Conservation (phyloP, 164 flowering plant species). For the Akebia trifoliata region DNA sequence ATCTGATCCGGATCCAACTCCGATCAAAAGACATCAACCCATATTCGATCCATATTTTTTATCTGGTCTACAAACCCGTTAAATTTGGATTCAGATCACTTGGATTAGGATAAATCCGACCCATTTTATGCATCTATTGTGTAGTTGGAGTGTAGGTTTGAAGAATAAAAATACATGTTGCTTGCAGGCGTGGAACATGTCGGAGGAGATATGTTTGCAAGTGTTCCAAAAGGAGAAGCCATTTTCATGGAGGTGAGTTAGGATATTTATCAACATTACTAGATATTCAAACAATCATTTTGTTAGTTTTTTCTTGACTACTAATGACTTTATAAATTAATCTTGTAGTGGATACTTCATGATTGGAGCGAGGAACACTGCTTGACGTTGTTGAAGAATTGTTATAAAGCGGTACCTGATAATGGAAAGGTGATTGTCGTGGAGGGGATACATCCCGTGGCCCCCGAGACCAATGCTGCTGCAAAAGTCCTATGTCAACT, state of each 20-base stretch:
- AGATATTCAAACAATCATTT: too few species aligned
- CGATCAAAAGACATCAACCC: too few species aligned
- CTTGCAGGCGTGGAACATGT: constrained; percentile 23
- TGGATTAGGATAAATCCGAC: too few species aligned
- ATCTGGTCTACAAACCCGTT: too few species aligned
- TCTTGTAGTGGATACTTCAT: constrained; percentile 22
- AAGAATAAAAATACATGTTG: neutral
- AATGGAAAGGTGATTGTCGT: constrained; percentile 23
- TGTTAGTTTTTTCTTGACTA: too few species aligned
- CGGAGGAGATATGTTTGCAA: constrained; percentile 32
- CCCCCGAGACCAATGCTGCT: neutral
- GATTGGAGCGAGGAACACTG: constrained; percentile 24
- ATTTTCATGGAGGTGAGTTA: constrained; percentile 33
- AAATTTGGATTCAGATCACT: too few species aligned
- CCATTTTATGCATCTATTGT: too few species aligned
- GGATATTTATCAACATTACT: neutral
- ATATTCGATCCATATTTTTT: too few species aligned
- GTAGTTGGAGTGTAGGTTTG: too few species aligned
- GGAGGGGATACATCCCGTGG: constrained; percentile 1
- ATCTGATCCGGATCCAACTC: too few species aligned
- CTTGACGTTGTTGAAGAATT: constrained; percentile 19
- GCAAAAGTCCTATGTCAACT: neutral
- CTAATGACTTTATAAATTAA: too few species aligned
- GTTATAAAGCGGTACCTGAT: constrained; percentile 25
- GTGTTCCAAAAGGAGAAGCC: constrained; percentile 34